These are phyloP conservation scores for Plasmopara muralis DNA, from an alignment of 352 stramenopile genomes.

Conservation along the genomic window DNA sequence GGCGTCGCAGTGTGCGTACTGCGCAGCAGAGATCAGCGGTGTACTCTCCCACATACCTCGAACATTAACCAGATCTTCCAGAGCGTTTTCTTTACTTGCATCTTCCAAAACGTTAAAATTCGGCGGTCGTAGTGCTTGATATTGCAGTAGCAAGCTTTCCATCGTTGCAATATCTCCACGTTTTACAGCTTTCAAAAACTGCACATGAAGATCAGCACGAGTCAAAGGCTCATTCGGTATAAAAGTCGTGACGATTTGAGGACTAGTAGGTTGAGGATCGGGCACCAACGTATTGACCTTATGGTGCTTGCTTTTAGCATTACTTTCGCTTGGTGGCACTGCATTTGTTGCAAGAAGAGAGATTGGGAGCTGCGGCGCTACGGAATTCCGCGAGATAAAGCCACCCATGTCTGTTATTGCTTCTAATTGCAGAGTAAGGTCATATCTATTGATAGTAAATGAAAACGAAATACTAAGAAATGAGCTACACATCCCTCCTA, in stretches of 20 bases:
- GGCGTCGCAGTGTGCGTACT: constrained; percentile 50
- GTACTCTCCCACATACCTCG: constrained; percentile 83
- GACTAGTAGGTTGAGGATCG: constrained; percentile 16
- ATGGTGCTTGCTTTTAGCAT: constrained; percentile 27
- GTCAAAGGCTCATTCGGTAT: constrained; percentile 9
- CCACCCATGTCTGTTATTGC: constrained; percentile 28
- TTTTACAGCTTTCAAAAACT: constrained; percentile 66
- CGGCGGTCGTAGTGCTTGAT: constrained; percentile 10
- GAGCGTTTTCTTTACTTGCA: constrained; percentile 13
- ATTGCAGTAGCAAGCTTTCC: constrained; percentile 19
- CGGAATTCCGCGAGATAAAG: constrained; percentile 40
- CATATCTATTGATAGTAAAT: constrained; percentile 8
- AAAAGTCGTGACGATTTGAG: constrained; percentile 1
- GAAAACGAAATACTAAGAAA: background rate
- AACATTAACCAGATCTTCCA: constrained; percentile 43
- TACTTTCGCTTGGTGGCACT: constrained; percentile 6
- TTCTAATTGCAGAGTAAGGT: constrained; percentile 4
- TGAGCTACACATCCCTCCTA: background rate
- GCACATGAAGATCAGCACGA: constrained; percentile 44
- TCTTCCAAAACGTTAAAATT: constrained; percentile 10
- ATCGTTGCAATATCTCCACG: constrained; percentile 40
- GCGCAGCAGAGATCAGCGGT: constrained; percentile 64
- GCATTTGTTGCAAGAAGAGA: constrained; percentile 22
- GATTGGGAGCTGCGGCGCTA: constrained; percentile 30
- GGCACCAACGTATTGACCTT: constrained; percentile 38